Conservation (phyloP, 495 filamentous ascomycete genomes). For the Aspergillus homomorphus region DNA sequence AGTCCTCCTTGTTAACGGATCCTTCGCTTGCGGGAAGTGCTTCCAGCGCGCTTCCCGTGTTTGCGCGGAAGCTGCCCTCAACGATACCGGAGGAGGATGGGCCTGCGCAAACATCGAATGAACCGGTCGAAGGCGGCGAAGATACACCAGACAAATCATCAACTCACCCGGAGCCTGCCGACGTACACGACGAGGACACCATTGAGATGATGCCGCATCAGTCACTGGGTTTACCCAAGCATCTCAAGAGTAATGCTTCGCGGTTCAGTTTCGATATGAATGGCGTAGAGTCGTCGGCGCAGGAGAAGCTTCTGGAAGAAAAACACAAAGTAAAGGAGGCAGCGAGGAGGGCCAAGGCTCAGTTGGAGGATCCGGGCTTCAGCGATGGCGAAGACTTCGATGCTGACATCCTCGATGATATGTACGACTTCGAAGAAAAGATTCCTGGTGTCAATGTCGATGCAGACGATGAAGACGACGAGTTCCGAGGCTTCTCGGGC, state of each 20-base stretch:
- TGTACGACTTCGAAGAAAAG: slow-evolving; percentile 69
- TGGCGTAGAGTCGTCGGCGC: slow-evolving; percentile 68
- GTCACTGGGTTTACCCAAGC: slow-evolving; percentile 55
- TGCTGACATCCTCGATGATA: slow-evolving; percentile 67
- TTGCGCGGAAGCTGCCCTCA: slow-evolving; percentile 50
- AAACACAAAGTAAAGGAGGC: slow-evolving; percentile 71
- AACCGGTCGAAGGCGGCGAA: slow-evolving; percentile 11
- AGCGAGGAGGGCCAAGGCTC: slow-evolving; percentile 35
- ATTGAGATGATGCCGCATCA: slow-evolving; percentile 40
- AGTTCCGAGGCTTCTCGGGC: slow-evolving; percentile 34
- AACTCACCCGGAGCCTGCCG: slow-evolving; percentile 6
- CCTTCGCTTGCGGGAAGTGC: slow-evolving; percentile 32
- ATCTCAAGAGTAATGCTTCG: slow-evolving; percentile 83
- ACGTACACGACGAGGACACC: slow-evolving; percentile 32
- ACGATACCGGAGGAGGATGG: slow-evolving; percentile 28
- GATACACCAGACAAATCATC: slow-evolving; percentile 10
- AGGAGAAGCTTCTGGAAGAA: slow-evolving; percentile 84
- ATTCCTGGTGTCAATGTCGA: slow-evolving; percentile 75
- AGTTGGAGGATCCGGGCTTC: slow-evolving; percentile 42
- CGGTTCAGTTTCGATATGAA: slow-evolving; percentile 90
- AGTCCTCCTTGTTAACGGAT: slow-evolving; percentile 42
- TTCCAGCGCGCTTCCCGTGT: slow-evolving; percentile 42
- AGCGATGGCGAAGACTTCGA: slow-evolving; percentile 57
- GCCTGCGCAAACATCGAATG: slow-evolving; percentile 4
- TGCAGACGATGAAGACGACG: slow-evolving; percentile 56